Evolutionary conservation across 2,329 filamentous ascomycete species (phyloP), one percentile per base, ranked within the genome.

Genomic region (Aspergillus carbonarius): DNA sequence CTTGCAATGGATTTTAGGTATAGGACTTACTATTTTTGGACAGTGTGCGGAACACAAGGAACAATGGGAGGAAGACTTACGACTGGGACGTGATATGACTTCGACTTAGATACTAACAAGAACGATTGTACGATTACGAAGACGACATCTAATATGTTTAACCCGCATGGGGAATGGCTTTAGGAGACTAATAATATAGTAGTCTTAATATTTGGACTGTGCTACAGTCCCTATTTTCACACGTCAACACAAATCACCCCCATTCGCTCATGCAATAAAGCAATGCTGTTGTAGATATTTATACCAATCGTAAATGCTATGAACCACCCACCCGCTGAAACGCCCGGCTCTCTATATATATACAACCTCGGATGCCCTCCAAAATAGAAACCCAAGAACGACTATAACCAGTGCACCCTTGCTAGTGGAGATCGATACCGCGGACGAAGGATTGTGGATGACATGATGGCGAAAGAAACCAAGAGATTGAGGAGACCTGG

Each of bases 281-380:
- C 44, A 48, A 32, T 61, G 49, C 53, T 54, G 55, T 56, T 54
- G 30, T 47, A 42, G 27, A 57, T 37, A 25, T 25, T 51, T 54
- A 58, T 62, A 47, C 55, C 50, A 56, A n/a, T 54, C 55, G 48
- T 56, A 44, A 47, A 53, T 40, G 47, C 27, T 44, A 32, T 42
- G 25, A 20, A 37, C 55, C 30, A 13, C 39, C 55, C 35, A 34
- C 53, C 49, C 49, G 40, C 48, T 34, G 47, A 46, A 61, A 63
- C 59, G 59, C 61, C 61, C 23, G 23, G 20, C 25, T 60, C 61
- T 61, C 61, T 61, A 61, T 23, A 17, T 48, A 48, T 59, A 58
- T 57, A 58, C 51, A 60, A 34, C 32, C 35, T 37, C 34, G 32
- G 53, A 48, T 55, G 54, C 34, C 27, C 17, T 23, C 18, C 15